phyloP scores from a whole-genome alignment of 2,329 filamentous ascomycete genomes.

The Aspergillus sp. region DNA sequence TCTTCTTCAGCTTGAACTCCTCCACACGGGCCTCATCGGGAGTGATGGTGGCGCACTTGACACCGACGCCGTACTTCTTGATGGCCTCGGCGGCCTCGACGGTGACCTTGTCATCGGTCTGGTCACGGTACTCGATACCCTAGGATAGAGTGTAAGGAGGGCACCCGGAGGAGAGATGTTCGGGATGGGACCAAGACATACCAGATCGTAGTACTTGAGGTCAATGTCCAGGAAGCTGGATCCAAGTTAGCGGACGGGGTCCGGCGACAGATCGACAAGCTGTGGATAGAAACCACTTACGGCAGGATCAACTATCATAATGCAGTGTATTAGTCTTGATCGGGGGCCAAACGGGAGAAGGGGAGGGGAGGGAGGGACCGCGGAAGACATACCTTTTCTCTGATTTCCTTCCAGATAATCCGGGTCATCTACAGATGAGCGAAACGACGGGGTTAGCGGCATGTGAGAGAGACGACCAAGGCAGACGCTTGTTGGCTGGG shows the following conservation, averaged over 20 bases:
- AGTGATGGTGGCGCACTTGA: slow-evolving; percentile 99
- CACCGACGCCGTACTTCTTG: slow-evolving; percentile 97
- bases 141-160: slow-evolving; percentile 24
- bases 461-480: slow-evolving; percentile 9
- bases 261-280: slow-evolving; percentile 3
- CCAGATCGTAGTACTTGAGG: slow-evolving; percentile 94
- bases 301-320: slow-evolving; percentile 73
- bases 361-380: slow-evolving; percentile 9
- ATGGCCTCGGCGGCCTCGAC: slow-evolving; percentile 93
- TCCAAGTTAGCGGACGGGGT: slow-evolving; percentile 17
- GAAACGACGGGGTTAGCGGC: slow-evolving; percentile 12
- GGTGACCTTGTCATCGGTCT: slow-evolving; percentile 96
- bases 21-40: slow-evolving; percentile 94
- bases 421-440: slow-evolving; percentile 76
- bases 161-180: neutral
- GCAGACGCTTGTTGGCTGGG: slow-evolving; percentile 6
- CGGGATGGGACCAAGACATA: slow-evolving; percentile 28
- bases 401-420: slow-evolving; percentile 99
- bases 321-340: slow-evolving; percentile 5
- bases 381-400: slow-evolving; percentile 67
- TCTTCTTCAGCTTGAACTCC: slow-evolving; percentile 99
- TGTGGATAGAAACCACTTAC: slow-evolving; percentile 32
- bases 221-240: slow-evolving; percentile 83
- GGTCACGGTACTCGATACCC: slow-evolving; percentile 88
- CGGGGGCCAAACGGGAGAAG: slow-evolving; percentile 9